These are phyloP conservation scores for Strobilomyces dryophilus DNA, from an alignment of 768 basidiomycete genomes.

Conservation along the genomic window DNA sequence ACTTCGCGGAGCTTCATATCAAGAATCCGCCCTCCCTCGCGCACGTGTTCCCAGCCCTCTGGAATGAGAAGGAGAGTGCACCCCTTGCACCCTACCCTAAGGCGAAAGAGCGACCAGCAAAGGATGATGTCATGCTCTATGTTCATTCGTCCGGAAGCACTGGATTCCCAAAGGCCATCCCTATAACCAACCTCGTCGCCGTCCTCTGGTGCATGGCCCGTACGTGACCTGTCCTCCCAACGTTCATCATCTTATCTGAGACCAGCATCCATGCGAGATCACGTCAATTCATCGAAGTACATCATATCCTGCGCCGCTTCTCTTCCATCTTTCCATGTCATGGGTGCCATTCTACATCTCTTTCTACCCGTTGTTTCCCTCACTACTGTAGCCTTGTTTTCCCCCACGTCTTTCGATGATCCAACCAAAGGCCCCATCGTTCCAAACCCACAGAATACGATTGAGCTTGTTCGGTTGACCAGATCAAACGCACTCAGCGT, in stretches of 20 bases:
- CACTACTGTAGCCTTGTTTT: no score
- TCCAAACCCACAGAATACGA: conserved; percentile 18
- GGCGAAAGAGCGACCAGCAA: background rate
- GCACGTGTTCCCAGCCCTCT: conserved; percentile 7
- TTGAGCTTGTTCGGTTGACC: conserved; percentile 16
- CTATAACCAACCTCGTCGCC: conserved; percentile 28
- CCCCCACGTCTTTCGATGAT: no score
- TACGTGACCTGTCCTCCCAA: background rate
- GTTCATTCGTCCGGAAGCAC: conserved; percentile 49
- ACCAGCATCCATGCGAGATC: conserved; percentile 13
- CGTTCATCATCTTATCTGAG: no score
- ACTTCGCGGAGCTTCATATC: conserved; percentile 17
- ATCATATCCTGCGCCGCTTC: conserved; percentile 1
- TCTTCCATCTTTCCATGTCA: no score
- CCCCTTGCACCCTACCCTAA: conserved; percentile 8
- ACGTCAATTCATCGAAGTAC: conserved; percentile 1
- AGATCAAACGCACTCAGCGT: conserved; percentile 12
- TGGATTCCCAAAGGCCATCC: conserved; percentile 16
- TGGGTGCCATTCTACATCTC: no score
- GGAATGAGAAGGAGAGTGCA: background rate
- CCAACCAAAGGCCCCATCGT: conserved; percentile 15
- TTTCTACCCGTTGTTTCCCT: no score
- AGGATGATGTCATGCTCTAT: conserved; percentile 29
- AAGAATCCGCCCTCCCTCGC: conserved; percentile 13
- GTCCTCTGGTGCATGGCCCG: conserved; percentile 22